Conservation (phyloP, 2,329 filamentous ascomycete genomes). For the Elsinoe arachidis region DNA sequence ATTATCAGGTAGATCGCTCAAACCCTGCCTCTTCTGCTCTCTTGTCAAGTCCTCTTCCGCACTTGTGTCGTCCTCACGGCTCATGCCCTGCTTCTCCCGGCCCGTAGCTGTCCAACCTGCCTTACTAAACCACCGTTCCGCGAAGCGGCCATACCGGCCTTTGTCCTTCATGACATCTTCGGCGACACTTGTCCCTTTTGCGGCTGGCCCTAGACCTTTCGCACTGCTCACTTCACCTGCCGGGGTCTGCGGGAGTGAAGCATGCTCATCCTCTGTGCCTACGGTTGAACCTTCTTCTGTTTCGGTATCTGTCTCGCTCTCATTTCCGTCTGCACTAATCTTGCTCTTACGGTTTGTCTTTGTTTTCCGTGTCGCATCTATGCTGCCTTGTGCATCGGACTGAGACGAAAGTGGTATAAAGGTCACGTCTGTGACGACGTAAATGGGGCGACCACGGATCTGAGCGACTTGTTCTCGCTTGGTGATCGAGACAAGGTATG, state of each 20-base stretch:
- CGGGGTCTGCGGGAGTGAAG: conserved; percentile 28
- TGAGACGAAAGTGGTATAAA: conserved; percentile 80
- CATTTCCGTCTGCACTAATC: conserved; percentile 15
- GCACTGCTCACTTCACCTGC: conserved; percentile 27
- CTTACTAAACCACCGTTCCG: conserved; percentile 82
- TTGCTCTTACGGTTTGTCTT: conserved; percentile 20
- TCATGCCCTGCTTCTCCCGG: conserved; percentile 61
- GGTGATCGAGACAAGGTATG: conserved; percentile 80
- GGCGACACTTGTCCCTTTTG: conserved; percentile 57
- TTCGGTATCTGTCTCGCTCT: conserved; percentile 25
- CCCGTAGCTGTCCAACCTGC: conserved; percentile 70
- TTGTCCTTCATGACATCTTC: conserved; percentile 79
- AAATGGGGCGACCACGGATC: conserved; percentile 72
- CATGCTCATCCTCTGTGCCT: conserved; percentile 27
- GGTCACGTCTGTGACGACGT: conserved; percentile 79
- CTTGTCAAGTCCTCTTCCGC: conserved; percentile 21
- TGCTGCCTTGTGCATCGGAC: conserved; percentile 62
- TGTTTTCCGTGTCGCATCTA: conserved; percentile 51
- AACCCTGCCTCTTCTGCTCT: conserved; percentile 28
- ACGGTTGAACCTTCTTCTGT: conserved; percentile 22
- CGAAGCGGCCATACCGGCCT: conserved; percentile 81
- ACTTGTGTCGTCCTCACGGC: conserved; percentile 37
- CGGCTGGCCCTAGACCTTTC: conserved; percentile 19
- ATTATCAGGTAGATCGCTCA: conserved; percentile 23
- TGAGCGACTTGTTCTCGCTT: conserved; percentile 81